Base-by-base conservation (phyloP, 2,329 filamentous ascomycete species). In the Aspergillus nomiae region DNA sequence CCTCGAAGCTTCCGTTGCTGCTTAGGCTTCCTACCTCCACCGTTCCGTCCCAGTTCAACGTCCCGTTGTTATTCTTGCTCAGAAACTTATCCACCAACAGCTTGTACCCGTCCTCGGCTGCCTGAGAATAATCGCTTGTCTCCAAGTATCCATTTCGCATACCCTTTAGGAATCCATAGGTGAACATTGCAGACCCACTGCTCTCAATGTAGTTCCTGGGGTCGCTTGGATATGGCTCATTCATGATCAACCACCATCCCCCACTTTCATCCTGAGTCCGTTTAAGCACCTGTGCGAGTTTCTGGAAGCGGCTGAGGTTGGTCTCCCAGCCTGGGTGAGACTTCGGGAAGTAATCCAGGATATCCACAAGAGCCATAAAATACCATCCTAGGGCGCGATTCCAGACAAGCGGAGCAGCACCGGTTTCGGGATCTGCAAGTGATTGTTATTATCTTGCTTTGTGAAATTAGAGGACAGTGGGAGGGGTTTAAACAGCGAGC, bases 131-230 rank as follows among this genome's bases (percentile, higher is more conserved):
- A 7, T 65, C 61, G 28, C 30, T 43, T 4, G 38, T 48, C 12
- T 34, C 14, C 5, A 67, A 36, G 21, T 59, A 65, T 14, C 65
- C 65, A 43, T 62, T 61, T 6, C 63, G 41, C 19, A 67, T 61
- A 2, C 65, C 65, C 34, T 63, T 61, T 1, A 64, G 55, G 30
- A 65, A 55, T 19, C 61, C 65, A 30, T 67, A 67, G 3, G 65
- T 61, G 30, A 65, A 67, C 65, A 67, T 65, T 5, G 65, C 65
- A 8, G 58, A 61, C 3, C 57, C 65, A 48, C 65, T 67, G 36
- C 65, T 67, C 51, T 67, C 65, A 21, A 67, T 66, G 30, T 66
- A 67, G 59, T 67, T 65, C 16, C 58, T 24, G 3, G 63, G 61
- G 21, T 67, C 63, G 16, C 55, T 51, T 1, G 63, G 61, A 38